These are phyloP conservation scores for Brasenia schreberi DNA, from an alignment of 164 flowering plant genomes.

Conservation along the genomic window DNA sequence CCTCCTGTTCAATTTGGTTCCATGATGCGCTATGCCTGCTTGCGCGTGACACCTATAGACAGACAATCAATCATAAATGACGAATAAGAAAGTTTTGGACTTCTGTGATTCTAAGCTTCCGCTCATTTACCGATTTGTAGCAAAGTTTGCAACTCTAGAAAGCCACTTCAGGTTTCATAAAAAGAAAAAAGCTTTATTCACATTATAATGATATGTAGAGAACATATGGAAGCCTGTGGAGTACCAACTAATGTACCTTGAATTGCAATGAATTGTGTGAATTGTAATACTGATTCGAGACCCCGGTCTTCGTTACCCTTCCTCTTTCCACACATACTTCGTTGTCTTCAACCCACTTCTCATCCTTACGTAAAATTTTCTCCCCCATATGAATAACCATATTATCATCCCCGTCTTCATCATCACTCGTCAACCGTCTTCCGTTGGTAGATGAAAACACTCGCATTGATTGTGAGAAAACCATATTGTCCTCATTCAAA, in stretches of 20 bases:
- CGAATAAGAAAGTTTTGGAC: not conserved
- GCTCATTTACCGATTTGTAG: too few relatives aligned
- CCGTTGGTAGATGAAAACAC: not conserved
- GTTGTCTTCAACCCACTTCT: slow-evolving; percentile 5
- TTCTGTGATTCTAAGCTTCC: too few relatives aligned
- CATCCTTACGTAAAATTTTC: slow-evolving; percentile 7
- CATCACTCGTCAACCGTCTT: slow-evolving; percentile 11
- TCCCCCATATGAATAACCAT: slow-evolving; percentile 12
- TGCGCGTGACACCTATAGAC: slow-evolving; percentile 4
- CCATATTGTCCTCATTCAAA: slow-evolving; percentile 28
- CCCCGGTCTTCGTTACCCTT: not conserved
- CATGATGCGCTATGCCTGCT: slow-evolving; percentile 2
- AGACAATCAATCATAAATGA: slow-evolving; percentile 8
- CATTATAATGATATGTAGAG: too few relatives aligned
- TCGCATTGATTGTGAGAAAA: slow-evolving; percentile 1
- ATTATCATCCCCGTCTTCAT: slow-evolving; percentile 11
- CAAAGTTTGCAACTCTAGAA: too few relatives aligned
- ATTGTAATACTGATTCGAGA: slow-evolving; percentile 3
- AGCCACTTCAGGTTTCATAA: too few relatives aligned
- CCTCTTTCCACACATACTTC: slow-evolving; percentile 8
- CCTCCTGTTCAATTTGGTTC: not conserved
- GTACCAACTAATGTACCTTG: slow-evolving; percentile 13
- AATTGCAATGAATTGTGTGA: slow-evolving; percentile 17
- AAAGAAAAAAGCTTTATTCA: too few relatives aligned
- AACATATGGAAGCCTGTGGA: too few relatives aligned